Conservation (phyloP, 108 stramenopile genomes). For the Nitzschia palea region DNA sequence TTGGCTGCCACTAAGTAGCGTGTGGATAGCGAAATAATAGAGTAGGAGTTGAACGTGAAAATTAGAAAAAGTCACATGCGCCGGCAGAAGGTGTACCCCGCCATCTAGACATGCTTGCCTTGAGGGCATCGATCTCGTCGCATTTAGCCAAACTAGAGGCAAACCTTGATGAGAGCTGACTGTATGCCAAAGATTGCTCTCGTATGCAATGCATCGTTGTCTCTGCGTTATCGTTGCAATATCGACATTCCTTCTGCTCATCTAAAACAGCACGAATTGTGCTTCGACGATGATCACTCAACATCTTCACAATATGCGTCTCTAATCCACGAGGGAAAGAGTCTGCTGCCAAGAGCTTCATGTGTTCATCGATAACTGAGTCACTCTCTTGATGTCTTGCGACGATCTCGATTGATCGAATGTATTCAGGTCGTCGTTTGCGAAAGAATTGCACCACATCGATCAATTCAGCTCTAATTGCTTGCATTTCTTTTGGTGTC, state of each 20-base stretch:
- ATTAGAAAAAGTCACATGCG: no score
- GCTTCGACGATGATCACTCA: conserved; percentile 17
- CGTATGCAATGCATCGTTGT: conserved; percentile 8
- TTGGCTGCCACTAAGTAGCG: no score
- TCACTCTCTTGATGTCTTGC: background rate
- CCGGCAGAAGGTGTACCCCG: no score
- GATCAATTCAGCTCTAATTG: conserved; percentile 16
- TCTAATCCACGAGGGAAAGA: conserved; percentile 33
- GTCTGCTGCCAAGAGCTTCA: conserved; percentile 27
- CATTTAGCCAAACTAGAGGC: conserved; percentile 10
- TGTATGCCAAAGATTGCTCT: conserved; percentile 17
- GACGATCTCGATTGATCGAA: conserved; percentile 18
- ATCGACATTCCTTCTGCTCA: conserved; percentile 19
- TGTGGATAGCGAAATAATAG: no score
- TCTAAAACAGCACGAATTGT: conserved; percentile 29
- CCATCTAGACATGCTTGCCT: conserved; percentile 7
- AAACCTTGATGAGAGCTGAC: conserved; percentile 6
- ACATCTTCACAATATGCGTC: conserved; percentile 24
- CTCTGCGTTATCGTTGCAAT: conserved; percentile 4
- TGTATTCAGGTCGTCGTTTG: conserved; percentile 21
- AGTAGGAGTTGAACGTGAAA: no score
- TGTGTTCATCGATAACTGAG: conserved; percentile 12
- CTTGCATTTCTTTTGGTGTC: conserved; percentile 23
- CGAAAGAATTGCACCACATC: conserved; percentile 25
- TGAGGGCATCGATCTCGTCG: conserved; percentile 11